phyloP scores from a whole-genome alignment of 108 stramenopile species.

The Pseudonitzschia delicatissima region DNA sequence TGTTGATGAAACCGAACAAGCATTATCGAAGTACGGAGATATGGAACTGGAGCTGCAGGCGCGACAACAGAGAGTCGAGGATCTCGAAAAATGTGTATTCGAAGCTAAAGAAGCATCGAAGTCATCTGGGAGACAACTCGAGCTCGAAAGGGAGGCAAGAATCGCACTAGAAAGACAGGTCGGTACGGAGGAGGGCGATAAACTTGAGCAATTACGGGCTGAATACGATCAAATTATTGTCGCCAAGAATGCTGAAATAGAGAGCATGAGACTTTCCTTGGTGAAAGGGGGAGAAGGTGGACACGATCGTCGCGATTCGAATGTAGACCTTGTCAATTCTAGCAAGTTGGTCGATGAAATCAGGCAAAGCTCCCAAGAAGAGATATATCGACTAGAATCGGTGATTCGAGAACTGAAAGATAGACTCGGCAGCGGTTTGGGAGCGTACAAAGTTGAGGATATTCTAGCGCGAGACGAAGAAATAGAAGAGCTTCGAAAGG shows the following conservation, averaged over 20 bases:
- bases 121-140: background rate
- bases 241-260: slow-evolving; percentile 39
- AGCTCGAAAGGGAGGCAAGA: background rate
- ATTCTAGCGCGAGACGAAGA: slow-evolving; percentile 36
- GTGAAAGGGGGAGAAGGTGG: background rate
- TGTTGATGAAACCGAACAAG: background rate
- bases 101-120: background rate
- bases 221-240: slow-evolving; percentile 15
- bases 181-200: background rate
- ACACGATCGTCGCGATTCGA: background rate
- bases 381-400: slow-evolving; percentile 39
- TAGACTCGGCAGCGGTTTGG: slow-evolving; percentile 29
- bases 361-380: slow-evolving; percentile 17
- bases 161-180: background rate
- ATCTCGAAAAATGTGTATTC: background rate
- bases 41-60: background rate
- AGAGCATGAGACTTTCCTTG: slow-evolving; percentile 11
- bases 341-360: slow-evolving; percentile 20
- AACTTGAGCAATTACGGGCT: background rate
- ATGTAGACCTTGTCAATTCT: slow-evolving; percentile 5
- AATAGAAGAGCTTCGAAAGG: slow-evolving; percentile 45
- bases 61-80: background rate
- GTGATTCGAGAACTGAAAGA: slow-evolving; percentile 39
- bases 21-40: slow-evolving; percentile 8
- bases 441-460: slow-evolving; percentile 29